Evolutionary conservation across 2,329 filamentous ascomycete species (phyloP), one percentile per base, ranked within the genome.

Genomic region (Chrysoporthe cubensis): DNA sequence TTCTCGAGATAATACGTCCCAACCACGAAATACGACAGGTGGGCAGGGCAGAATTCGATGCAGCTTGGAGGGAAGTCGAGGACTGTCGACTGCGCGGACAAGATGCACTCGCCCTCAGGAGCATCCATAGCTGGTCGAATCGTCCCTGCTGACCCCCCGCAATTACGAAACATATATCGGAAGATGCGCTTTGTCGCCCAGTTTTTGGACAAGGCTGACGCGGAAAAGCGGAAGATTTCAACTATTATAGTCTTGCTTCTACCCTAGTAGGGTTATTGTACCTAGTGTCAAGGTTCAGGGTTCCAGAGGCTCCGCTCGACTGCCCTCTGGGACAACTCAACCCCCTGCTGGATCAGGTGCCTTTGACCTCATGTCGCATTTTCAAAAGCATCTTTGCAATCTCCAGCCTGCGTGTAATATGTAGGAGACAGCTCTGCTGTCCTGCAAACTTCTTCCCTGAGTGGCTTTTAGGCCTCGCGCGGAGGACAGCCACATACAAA

Each of bases 1-100:
- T 84, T 84, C 70, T 93, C 82, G 40, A 97, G 84, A 70, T 91
- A 87, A 78, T 97, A 97, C 1, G 94, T 97, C 50, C 94, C 95
- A 60, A 97, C 86, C 0, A 96, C 83, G 72, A 97, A 90, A 74
- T 90, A 87, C 0, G 88, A 80, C 0, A 87, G 86, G 67, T 88
- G 76, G 0, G 79, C 77, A 1, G 89, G 88, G 71, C 88, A 91
- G 73, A 94, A 93, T 69, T 92, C 89, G n/a, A 94, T 83, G 75
- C 91, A 94, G 74, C 91, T 92, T 1, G 92, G 92, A 4, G 91
- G 91, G 0, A 91, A 81, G 64, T 91, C 87, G 26, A 93, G 80
- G 4, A 77, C 82, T 42, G 86, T 74, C 3, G 86, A 86, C 62
- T 79, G 76, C 43, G 84, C 76, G 7, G 86, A 85, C 9, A 74